Base-by-base conservation (phyloP, 768 basidiomycete genomes). In the Naematelia encephala region DNA sequence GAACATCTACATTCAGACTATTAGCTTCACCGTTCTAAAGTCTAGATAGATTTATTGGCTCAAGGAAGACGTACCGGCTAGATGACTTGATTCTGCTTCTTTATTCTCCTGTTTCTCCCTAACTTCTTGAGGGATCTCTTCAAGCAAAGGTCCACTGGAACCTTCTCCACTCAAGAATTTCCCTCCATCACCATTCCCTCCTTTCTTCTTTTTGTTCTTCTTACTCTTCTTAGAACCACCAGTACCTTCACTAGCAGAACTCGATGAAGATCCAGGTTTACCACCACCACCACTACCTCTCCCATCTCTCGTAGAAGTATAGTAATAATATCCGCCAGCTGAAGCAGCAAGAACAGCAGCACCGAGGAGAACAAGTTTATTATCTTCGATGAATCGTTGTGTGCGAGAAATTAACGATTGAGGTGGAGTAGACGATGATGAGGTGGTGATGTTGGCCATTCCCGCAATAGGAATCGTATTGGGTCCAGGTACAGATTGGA, bases 281-380 rank as follows among this genome's bases (percentile, higher is more conserved):
- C 69, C 69, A 14, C 72, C 63, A 51, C 44, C 56, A 16, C 26
- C 39, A 3, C 56, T 23, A 30, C 45, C 22, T 39, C 54, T 19
- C 21, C 22, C 22, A 16, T 10, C 29, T 21, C 44, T 48, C n/a
- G 52, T 61, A 14, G 62, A 25, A 25, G 70, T 56, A 70, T 80
- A 79, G 54, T 79, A 61, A 78, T 87, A 87, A 76, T 90, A 91
- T 27, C 86, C 88, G 34, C 84, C 85, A 26, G 87, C 87, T 47
- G 87, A 86, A 26, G 84, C 84, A 43, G 86, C 88, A 64, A 86
- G 77, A 39, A 76, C 70, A 16, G 86, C 87, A 0, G 86, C 87
- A 0, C 86, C 87, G 1, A 88, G 82, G 2, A 88, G 84, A 64
- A 91, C 79, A 43, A 89, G 73, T 59, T 85, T 84, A 80, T 94